Base-by-base conservation (phyloP, 306 rosid genomes). In the Trichosanthes cucumerina region DNA sequence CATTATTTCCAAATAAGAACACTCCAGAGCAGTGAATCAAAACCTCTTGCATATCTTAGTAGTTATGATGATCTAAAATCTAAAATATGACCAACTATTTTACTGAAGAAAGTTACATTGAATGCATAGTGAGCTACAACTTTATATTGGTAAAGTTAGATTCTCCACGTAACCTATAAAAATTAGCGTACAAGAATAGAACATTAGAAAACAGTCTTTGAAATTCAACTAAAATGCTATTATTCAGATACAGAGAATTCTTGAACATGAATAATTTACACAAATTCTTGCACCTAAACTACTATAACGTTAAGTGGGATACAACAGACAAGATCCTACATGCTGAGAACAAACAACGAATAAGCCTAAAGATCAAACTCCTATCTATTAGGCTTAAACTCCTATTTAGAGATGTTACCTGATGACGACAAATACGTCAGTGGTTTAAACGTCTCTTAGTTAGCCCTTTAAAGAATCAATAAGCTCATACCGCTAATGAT, bases 381-480 rank as follows among this genome's bases (percentile, higher is more conserved):
- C 43, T 28, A 26, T 71, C 28, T 44, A 70, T 68, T 68, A 68
- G 31, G 52, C 74, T 68, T 62, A 33, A 44, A 70, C 56, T 65
- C 13, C 76, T 44, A 44, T 28, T 60, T 73, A 73, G 41, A 49
- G 77, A 73, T 28, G 76, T 44, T 70, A 70, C 76, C 76, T 70
- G 56, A 28, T 73, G 77, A 26, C 59, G 60, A 49, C 9, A 28
- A 8, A 46, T 71, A 70, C 77, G 60, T 73, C 76, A 23, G 57
- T 68, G 5, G 75, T 39, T 21, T 70, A 44, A 23, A 23, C 53
- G 39, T 23, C 76, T 28, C 77, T 16, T 49, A 47, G 59, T 73
- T 73, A 73, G 77, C 24, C 43, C 77, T 73, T 18, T 31, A 73
- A 28, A 49, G 77, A 73, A 73, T 73, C 77, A 49, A 46, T 73